phyloP scores from a whole-genome alignment of 306 rosid species.

The Cucumis hystrix region DNA sequence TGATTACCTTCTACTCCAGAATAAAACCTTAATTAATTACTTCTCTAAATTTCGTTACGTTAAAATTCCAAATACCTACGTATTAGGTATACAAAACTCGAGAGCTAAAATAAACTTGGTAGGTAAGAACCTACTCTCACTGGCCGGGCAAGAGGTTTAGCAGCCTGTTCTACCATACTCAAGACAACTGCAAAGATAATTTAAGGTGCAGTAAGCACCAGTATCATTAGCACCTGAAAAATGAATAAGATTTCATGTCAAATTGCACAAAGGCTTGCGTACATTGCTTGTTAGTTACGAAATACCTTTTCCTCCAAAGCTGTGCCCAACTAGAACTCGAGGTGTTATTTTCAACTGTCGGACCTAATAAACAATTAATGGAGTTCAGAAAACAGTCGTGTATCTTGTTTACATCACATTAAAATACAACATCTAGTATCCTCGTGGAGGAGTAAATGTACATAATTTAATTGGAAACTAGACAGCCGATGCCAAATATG shows the following conservation, averaged over 20 bases:
- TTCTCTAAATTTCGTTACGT: neutral
- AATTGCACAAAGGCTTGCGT: neutral
- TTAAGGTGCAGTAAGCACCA: conserved; percentile 14
- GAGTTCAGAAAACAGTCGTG: neutral
- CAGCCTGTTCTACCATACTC: conserved; percentile 98
- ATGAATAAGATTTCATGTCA: conserved; percentile 4
- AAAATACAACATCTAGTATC: neutral
- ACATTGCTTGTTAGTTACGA: neutral
- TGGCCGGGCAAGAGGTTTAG: conserved; percentile 94
- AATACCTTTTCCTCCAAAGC: conserved; percentile 95
- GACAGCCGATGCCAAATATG: neutral
- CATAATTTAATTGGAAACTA: neutral
- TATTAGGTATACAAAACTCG: neutral
- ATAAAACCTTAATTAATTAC: neutral
- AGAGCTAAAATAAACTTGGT: neutral
- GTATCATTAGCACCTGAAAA: conserved; percentile 4
- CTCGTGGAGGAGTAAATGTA: neutral
- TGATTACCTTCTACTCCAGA: neutral
- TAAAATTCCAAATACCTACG: neutral
- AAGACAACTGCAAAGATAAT: conserved; percentile 50
- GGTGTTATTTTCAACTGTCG: conserved; percentile 69
- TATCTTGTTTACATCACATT: neutral
- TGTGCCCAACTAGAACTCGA: conserved; percentile 83
- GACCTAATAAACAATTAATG: conserved; percentile 34
- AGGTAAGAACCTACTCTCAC: conserved; percentile 46